Evolutionary conservation across 306 rosid genomes (phyloP).

Genomic region (Astragalus membranaceus): DNA sequence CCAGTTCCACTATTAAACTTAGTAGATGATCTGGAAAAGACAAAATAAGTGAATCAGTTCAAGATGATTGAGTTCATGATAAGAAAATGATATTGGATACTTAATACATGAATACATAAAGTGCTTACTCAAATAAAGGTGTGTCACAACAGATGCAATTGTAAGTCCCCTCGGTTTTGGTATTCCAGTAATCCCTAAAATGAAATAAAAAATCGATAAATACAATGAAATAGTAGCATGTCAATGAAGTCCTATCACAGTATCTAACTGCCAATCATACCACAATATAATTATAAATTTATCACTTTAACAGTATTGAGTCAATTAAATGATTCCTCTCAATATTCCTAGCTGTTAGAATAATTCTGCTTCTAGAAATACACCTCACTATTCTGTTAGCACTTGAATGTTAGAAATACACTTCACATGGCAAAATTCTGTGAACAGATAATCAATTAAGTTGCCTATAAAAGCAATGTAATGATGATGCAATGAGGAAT

Average conservation of each 20-base stretch:
- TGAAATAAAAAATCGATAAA: background rate
- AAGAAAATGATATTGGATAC: background rate
- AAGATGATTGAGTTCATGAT: background rate
- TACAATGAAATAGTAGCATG: background rate
- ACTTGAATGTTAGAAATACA: too few relatives aligned
- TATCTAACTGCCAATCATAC: background rate
- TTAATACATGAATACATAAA: background rate
- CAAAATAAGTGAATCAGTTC: background rate
- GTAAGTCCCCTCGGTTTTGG: conserved; percentile 69
- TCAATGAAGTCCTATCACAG: background rate
- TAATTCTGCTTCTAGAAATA: too few relatives aligned
- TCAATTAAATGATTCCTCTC: too few relatives aligned
- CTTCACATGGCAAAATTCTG: too few relatives aligned
- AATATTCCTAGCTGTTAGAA: too few relatives aligned
- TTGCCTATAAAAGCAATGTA: too few relatives aligned
- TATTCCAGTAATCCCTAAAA: conserved; percentile 83
- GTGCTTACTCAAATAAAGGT: conserved; percentile 79
- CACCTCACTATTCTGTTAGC: too few relatives aligned
- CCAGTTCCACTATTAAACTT: conserved; percentile 96
- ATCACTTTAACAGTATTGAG: background rate
- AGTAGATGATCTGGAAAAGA: conserved; percentile 69
- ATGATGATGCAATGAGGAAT: too few relatives aligned
- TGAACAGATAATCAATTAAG: too few relatives aligned
- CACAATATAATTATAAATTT: background rate
- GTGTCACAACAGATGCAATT: conserved; percentile 86